Percentiles rank a stretch among this genome's conserved stretches.
Evolutionary conservation across 345 rosid genomes (phyloP).

Genomic region (Aquilaria malaccensis): DNA sequence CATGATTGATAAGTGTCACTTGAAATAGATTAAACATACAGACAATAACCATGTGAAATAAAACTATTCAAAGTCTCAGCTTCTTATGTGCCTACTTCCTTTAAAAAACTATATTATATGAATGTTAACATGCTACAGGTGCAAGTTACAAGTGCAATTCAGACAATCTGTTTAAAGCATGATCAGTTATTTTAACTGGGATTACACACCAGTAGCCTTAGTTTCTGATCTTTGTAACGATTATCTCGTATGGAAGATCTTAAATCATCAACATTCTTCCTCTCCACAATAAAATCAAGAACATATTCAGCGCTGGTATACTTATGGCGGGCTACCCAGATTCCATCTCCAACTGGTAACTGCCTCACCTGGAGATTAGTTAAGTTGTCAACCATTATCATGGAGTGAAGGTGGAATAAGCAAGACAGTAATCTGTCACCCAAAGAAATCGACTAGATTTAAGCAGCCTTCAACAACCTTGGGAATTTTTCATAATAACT

Average conservation of each 20-base stretch:
- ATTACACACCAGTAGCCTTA: slow-evolving; percentile 63
- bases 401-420: neutral
- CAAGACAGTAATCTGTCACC: slow-evolving; percentile 6
- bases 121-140: neutral
- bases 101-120: too few species aligned
- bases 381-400: slow-evolving; percentile 9
- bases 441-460: neutral
- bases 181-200: slow-evolving; percentile 1
- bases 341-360: slow-evolving; percentile 85
- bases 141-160: neutral
- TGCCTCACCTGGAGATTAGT: slow-evolving; percentile 57
- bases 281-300: slow-evolving; percentile 91
- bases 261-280: slow-evolving; percentile 80
- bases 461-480: neutral
- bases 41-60: too few species aligned
- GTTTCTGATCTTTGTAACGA: slow-evolving; percentile 87
- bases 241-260: slow-evolving; percentile 80
- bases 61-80: too few species aligned
- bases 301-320: slow-evolving; percentile 53
- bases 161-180: neutral
- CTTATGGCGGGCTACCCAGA: slow-evolving; percentile 90
- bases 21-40: too few species aligned
- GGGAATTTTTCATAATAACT: too few species aligned
- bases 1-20: too few species aligned
- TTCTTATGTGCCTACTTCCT: too few species aligned